Evolutionary conservation across 371 early-diverging fungal species (phyloP), one percentile per base, ranked within the genome.

Genomic region (Mortierella sp.): DNA sequence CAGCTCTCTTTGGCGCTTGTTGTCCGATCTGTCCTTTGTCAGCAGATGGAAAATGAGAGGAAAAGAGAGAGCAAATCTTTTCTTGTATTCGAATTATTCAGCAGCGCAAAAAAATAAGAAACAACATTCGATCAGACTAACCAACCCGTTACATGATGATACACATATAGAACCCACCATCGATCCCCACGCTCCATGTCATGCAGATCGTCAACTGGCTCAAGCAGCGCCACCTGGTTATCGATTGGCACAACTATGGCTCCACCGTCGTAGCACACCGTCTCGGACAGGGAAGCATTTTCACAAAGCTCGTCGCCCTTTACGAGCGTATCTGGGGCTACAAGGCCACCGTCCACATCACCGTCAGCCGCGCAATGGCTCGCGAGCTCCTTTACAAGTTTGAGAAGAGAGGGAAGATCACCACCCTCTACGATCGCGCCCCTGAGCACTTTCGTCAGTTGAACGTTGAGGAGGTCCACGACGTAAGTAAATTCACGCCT

Each of bases 211-310:
- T 96, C 37, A 89, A 91, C 50, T 89, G 87, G 55, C 31, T 96
- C 16, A 93, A 93, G 14, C 88, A 92, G 40, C 88, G 94, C 6
- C 89, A 90, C 73, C 86, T 99, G 10, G 89, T 98, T 72, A 96
- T 98, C 74, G 99, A 99, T 87, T 99, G 98, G 99, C 99, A 99
- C 88, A 99, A 99, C 87, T 96, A 97, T 88, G 99, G 98, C 10
- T 95, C 94, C 82, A 93, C 98, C 1, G 92, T 99, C 57, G 92
- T 99, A 67, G 94, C 91, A 6, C 86, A 97, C 70, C 94, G 91
- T 46, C 82, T 98, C 34, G 96, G 96, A 8, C 53, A 86, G 28
- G 53, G 76, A 3, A 93, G 92, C 72, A 84, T 81, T 26, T 89
- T 97, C 28, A 94, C 95, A 26, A 82, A 79, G 76, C 54, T 93